Percentiles rank a stretch among this genome's conserved stretches.
Evolutionary conservation across 2,329 filamentous ascomycete species (phyloP).

Genomic region (Aureobasidium sp.): DNA sequence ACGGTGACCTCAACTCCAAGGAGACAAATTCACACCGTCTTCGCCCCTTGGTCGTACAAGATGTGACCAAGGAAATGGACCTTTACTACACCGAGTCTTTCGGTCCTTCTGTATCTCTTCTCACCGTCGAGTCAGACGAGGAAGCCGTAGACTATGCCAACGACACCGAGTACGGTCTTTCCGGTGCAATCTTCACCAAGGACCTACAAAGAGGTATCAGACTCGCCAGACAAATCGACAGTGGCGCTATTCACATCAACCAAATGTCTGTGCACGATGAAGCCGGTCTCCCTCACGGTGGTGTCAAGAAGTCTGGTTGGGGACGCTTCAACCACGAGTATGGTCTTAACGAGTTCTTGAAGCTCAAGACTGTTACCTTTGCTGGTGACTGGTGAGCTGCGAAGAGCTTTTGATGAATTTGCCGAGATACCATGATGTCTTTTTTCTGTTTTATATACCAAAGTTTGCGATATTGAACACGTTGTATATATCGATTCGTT

Average conservation of each 20-base stretch:
- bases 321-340: slow-evolving; percentile 20
- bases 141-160: slow-evolving; percentile 21
- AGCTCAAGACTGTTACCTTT: slow-evolving; percentile 27
- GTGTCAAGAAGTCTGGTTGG: slow-evolving; percentile 21
- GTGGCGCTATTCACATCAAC: slow-evolving; percentile 24
- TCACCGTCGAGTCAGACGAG: slow-evolving; percentile 19
- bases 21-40: slow-evolving; percentile 18
- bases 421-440: background rate
- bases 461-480: background rate
- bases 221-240: slow-evolving; percentile 20
- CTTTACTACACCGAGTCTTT: slow-evolving; percentile 27
- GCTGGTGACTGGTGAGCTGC: background rate
- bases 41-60: slow-evolving; percentile 10
- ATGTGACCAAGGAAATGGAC: slow-evolving; percentile 19
- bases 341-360: slow-evolving; percentile 26
- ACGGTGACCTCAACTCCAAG: slow-evolving; percentile 16
- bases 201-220: slow-evolving; percentile 21
- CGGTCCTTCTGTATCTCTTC: slow-evolving; percentile 21
- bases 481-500: background rate
- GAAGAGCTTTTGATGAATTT: background rate
- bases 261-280: slow-evolving; percentile 19
- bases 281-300: slow-evolving; percentile 20
- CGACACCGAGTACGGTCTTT: slow-evolving; percentile 22
- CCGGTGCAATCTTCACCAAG: slow-evolving; percentile 22
- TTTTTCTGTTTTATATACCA: background rate